A percentile compares a stretch with the other conserved stretches of the same genome.
These are phyloP conservation scores for Ceratocystis alfenasii DNA, from an alignment of 2,329 filamentous ascomycete species.

Conservation along the genomic window DNA sequence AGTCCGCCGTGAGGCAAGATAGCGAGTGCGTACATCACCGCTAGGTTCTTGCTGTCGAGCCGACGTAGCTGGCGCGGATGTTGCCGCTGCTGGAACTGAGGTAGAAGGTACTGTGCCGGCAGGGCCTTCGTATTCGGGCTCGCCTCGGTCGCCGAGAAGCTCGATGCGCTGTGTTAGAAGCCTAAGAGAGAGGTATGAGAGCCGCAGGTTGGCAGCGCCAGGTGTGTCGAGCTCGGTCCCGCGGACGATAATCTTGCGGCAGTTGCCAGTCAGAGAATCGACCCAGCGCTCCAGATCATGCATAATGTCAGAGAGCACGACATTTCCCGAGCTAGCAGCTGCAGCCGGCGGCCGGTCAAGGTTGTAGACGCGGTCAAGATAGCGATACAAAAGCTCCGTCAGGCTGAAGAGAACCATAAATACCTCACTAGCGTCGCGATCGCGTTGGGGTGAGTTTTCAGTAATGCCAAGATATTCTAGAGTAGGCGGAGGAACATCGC, in stretches of 20 bases:
- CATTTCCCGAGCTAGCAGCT: constrained; percentile 23
- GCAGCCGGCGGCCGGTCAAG: constrained; percentile 25
- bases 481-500: constrained; percentile 38
- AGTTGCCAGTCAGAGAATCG: constrained; percentile 31
- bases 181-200: constrained; percentile 39
- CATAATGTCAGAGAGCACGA: background rate
- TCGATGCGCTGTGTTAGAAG: constrained; percentile 38
- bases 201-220: constrained; percentile 40
- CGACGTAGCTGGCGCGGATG: background rate
- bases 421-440: constrained; percentile 28
- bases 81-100: too few relatives aligned
- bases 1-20: constrained; percentile 34
- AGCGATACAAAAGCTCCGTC: constrained; percentile 34
- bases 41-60: background rate
- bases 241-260: constrained; percentile 33
- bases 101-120: too few relatives aligned
- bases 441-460: constrained; percentile 21
- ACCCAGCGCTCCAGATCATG: constrained; percentile 35
- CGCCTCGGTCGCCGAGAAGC: constrained; percentile 25
- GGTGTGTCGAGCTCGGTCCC: constrained; percentile 33
- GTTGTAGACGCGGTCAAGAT: constrained; percentile 23
- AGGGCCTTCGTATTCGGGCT: background rate
- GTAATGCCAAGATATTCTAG: constrained; percentile 29
- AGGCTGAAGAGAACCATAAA: constrained; percentile 37
- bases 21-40: constrained; percentile 25